Conservation (phyloP, 1,139 yeast genomes). For the Pichia sp. region DNA sequence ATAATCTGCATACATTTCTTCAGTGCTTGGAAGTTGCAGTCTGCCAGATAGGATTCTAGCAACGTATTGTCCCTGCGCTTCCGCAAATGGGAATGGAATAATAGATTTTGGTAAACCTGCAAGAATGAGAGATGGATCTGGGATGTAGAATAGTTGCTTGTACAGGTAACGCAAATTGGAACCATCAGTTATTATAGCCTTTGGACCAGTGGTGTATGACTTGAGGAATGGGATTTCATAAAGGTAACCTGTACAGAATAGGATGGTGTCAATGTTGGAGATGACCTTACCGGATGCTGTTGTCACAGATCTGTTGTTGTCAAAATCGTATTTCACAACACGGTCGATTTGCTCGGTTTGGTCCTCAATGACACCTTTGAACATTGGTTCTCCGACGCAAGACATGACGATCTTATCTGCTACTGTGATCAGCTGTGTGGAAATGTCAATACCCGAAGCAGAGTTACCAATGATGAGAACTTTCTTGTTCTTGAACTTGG, state of each 20-base stretch:
- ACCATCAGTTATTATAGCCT: conserved; percentile 31
- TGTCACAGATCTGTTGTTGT: conserved; percentile 26
- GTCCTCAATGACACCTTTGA: conserved; percentile 28
- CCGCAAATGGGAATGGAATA: conserved; percentile 42
- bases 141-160: conserved; percentile 38
- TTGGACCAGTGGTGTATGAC: conserved; percentile 24
- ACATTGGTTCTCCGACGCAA: conserved; percentile 26
- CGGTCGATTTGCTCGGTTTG: conserved; percentile 29
- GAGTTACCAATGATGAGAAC: conserved; percentile 43
- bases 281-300: conserved; percentile 28
- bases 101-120: conserved; percentile 35
- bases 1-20: conserved; percentile 29
- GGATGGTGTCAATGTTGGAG: conserved; percentile 31
- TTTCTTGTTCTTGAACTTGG: conserved; percentile 30
- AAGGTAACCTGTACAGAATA: conserved; percentile 45
- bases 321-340: conserved; percentile 26
- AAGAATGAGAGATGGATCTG: conserved; percentile 38
- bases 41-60: conserved; percentile 39
- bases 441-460: conserved; percentile 42
- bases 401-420: conserved; percentile 37
- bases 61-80: conserved; percentile 39
- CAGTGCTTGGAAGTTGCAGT: conserved; percentile 30
- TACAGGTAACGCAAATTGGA: conserved; percentile 31
- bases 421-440: conserved; percentile 36
- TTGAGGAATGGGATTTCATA: conserved; percentile 38